Conservation (phyloP, 176 grass and related monocot genomes). For the Carex kokanica region DNA sequence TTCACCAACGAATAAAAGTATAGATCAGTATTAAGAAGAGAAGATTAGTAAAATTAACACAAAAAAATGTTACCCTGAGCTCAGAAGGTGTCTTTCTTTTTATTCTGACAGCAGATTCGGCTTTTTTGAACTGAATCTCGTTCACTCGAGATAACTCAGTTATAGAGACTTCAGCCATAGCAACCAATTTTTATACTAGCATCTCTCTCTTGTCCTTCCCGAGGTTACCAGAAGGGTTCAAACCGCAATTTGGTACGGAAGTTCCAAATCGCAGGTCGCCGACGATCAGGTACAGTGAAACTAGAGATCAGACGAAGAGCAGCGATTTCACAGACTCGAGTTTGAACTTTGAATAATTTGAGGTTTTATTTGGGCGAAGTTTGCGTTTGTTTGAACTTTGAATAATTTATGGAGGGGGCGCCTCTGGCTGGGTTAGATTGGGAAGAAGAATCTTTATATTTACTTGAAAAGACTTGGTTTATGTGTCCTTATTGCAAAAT, state of each 20-base stretch:
- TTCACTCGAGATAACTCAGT: constrained; percentile 37
- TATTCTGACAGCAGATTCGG: constrained; percentile 28
- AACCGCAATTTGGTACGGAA: not conserved
- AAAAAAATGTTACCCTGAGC: constrained; percentile 46
- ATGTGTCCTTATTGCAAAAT: no score
- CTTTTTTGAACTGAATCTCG: constrained; percentile 37
- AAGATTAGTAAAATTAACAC: not conserved
- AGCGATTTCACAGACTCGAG: no score
- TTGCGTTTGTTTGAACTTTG: no score
- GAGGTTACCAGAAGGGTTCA: not conserved
- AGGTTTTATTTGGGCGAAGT: no score
- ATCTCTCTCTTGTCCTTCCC: not conserved
- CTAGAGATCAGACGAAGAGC: no score
- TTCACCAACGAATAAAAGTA: not conserved
- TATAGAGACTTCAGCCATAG: constrained; percentile 58
- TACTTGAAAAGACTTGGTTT: no score
- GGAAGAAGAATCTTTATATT: no score
- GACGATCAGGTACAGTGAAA: no score
- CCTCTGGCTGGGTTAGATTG: no score
- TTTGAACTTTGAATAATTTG: no score
- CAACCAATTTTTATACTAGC: constrained; percentile 8
- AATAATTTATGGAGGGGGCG: no score
- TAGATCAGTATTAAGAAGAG: not conserved
- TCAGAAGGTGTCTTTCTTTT: constrained; percentile 89
- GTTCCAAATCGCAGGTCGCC: not conserved